These are phyloP conservation scores for Acer negundo DNA, from an alignment of 345 rosid genomes.

Conservation along the genomic window DNA sequence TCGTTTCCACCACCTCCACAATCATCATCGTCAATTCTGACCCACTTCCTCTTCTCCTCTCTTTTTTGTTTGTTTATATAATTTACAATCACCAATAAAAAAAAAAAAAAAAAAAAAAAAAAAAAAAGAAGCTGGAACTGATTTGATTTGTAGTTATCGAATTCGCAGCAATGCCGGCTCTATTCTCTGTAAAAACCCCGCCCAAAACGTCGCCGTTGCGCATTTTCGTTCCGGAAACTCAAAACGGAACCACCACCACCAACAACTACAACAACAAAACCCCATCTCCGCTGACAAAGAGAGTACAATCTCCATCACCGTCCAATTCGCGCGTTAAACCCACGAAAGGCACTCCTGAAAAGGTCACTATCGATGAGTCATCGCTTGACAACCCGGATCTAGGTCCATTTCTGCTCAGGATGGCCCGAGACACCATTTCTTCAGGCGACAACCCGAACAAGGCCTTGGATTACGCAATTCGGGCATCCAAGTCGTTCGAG, in stretches of 20 bases:
- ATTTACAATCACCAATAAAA: not conserved
- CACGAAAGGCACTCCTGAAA: conserved; percentile 25
- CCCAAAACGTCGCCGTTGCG: conserved; percentile 27
- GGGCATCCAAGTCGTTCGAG: conserved; percentile 46
- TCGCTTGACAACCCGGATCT: conserved; percentile 35
- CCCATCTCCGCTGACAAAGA: conserved; percentile 26
- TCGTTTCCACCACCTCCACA: conserved; percentile 17
- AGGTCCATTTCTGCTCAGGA: conserved; percentile 40
- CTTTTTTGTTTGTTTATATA: not conserved
- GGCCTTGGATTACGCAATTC: conserved; percentile 42
- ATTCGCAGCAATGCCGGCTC: conserved; percentile 32
- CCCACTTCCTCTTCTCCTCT: not conserved
- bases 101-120: not conserved
- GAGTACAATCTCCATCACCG: conserved; percentile 29
- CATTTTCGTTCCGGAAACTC: conserved; percentile 17
- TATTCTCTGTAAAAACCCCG: conserved; percentile 33
- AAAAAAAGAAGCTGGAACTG: not conserved
- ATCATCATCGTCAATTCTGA: conserved; percentile 10
- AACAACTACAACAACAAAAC: conserved; percentile 12
- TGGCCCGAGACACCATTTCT: conserved; percentile 34
- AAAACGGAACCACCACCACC: conserved; percentile 15
- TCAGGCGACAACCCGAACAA: conserved; percentile 31
- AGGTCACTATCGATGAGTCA: conserved; percentile 22
- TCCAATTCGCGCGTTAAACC: conserved; percentile 21
- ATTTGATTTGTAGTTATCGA: not conserved